Base-by-base conservation (phyloP, 2,329 filamentous ascomycete species). In the Epichloe gansuensis region DNA sequence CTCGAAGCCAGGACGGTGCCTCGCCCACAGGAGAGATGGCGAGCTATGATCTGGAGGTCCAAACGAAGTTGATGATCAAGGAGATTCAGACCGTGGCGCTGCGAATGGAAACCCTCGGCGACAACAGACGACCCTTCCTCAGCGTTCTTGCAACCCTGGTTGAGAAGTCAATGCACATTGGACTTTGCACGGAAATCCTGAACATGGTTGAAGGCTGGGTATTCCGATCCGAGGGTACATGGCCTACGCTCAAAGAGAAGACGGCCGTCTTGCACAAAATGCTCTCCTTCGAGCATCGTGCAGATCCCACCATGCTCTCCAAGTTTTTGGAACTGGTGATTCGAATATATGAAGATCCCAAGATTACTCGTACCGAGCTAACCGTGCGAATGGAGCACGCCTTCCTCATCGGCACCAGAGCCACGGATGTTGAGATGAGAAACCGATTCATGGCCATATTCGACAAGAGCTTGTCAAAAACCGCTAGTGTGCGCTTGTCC, bases 181-280 rank as follows among this genome's bases (percentile, higher is more conserved):
- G 81, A 21, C 77, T 99, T 7, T 97, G 93, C 67, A 85, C 88
- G 62, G 95, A 95, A 71, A 90, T 98, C 51, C 73, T 99, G 31
- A 82, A 85, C 49, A 91, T 98, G 80, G 91, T 96, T 4, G 91
- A 97, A 65, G 80, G 77, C 35, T 99, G 94, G 94, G 87, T 98
- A 5, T 98, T 99, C 73, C 81, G 89, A 58, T 93, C 89, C 0
- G 90, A 89, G 53, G 93, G 95, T 57, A 93, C 89, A 2, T 96
- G 93, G 77, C 93, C 93, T 0, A 98, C 93, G 0, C 76, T 98
- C 1, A 99, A 99, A 67, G 94, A 98, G 69, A 98, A 98, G 73
- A 97, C 91, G 0, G 94, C 94, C 1, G 93, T 99, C 1, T 72
- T 99, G n/a, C 90, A 95, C 61, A 99, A 98, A 71, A 99, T 99